Evolutionary conservation across 192 early-diverging fungal species (phyloP).

Genomic region (Gaertneriomyces semiglobifer): DNA sequence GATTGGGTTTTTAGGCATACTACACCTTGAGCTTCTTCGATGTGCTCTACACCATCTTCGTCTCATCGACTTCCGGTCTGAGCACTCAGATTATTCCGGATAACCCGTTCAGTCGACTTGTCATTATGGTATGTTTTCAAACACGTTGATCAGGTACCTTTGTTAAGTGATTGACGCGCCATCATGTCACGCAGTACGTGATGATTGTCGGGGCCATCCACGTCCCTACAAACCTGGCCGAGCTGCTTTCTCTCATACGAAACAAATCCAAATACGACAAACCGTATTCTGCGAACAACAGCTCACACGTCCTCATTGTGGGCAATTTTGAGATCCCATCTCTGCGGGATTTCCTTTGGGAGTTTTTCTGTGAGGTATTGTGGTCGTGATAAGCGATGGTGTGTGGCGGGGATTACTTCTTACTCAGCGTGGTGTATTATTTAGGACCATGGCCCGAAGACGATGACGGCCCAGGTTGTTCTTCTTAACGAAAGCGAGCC

Average conservation of each 20-base stretch:
- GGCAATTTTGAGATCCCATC: conserved; percentile 56
- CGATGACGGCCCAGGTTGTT: conserved; percentile 65
- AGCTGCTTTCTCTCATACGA: conserved; percentile 60
- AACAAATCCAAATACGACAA: conserved; percentile 58
- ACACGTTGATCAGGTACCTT: not conserved
- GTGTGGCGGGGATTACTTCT: not conserved
- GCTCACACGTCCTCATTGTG: conserved; percentile 62
- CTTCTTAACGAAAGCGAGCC: conserved; percentile 58
- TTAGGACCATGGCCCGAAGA: conserved; percentile 62
- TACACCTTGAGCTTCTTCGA: conserved; percentile 37
- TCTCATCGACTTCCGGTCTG: conserved; percentile 59
- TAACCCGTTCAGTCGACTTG: conserved; percentile 28
- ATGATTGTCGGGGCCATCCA: conserved; percentile 72
- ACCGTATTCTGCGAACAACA: conserved; percentile 33
- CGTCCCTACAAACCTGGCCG: conserved; percentile 61
- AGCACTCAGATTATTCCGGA: conserved; percentile 63
- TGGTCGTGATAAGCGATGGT: not conserved
- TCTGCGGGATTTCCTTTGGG: conserved; percentile 67
- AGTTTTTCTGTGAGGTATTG: conserved; percentile 69
- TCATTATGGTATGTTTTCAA: conserved; percentile 20
- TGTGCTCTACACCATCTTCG: conserved; percentile 36
- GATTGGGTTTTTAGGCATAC: conserved; percentile 19
- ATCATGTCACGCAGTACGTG: conserved; percentile 59
- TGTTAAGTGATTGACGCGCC: conserved; percentile 30
- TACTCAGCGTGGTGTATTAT: not conserved